phyloP scores from a whole-genome alignment of 257 asterid genomes.

The Solanum peruvianum region DNA sequence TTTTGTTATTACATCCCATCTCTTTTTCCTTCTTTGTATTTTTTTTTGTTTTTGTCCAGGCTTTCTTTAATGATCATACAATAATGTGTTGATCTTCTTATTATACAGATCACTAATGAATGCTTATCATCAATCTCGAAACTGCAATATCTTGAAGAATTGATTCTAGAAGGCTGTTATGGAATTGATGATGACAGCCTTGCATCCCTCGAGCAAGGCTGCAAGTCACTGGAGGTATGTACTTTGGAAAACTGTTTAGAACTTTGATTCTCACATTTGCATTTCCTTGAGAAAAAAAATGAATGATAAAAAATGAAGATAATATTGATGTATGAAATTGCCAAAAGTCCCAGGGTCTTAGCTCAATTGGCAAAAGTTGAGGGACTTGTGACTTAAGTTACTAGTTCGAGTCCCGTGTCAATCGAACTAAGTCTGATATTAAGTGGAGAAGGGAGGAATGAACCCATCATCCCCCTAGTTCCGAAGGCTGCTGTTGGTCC shows the following conservation, averaged over 20 bases:
- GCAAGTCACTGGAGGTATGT: constrained; percentile 65
- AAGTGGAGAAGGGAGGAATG: background rate
- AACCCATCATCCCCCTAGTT: background rate
- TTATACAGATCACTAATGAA: constrained; percentile 49
- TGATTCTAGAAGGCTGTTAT: constrained; percentile 75
- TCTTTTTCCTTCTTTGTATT: background rate
- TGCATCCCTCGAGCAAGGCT: constrained; percentile 48
- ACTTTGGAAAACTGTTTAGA: background rate
- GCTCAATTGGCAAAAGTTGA: background rate
- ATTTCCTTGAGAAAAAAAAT: background rate
- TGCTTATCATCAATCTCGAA: constrained; percentile 57
- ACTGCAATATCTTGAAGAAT: constrained; percentile 63
- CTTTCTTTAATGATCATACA: background rate
- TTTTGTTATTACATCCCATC: background rate
- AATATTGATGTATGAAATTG: background rate
- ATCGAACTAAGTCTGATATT: background rate
- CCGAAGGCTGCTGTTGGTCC: background rate
- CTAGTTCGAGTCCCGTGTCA: background rate
- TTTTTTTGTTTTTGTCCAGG: background rate
- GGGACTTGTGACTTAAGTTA: background rate
- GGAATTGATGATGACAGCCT: constrained; percentile 76
- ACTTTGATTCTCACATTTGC: background rate
- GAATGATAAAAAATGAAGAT: background rate
- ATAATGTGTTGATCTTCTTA: background rate
- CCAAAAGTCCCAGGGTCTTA: background rate